Base-by-base conservation (phyloP, 345 rosid species). In the Capsella bursapastoris region DNA sequence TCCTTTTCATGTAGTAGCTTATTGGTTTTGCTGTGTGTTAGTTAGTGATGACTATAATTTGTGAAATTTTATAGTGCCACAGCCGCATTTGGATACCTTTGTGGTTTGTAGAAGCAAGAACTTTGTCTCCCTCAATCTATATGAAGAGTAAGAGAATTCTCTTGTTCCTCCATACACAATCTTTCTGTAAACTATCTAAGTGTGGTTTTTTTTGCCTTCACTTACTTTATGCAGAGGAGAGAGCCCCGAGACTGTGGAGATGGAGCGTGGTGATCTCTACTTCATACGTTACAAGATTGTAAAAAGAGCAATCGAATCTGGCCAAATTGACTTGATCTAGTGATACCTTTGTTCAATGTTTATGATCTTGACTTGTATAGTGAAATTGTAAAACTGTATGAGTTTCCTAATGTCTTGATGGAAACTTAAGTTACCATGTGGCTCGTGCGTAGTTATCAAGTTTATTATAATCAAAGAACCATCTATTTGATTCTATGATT, bases 31-130 rank as follows among this genome's bases (percentile, higher is more conserved):
- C 37, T 6, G n/a, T 16, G 35, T 51, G 59, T 51, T 34, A 34
- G 48, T 66, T 25, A 31, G 2, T 8, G 22, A 34, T 38, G 61
- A 14, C 18, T 22, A 29, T 4, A 25, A 8, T 38, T 40, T 12
- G 14, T 57, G 38, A 38, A 18, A 14, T 47, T 63, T 47, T 63
- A 5, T 78, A 89, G 95, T 89, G 45, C 87, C 90, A 7, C 84
- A 80, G 68, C 97, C 91, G 25, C 87, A 78, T 57, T 73, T 86
- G 61, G 96, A 85, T 70, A 80, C 91, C 0, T 91, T 91, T 65
- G 86, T 91, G 14, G 87, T 87, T 65, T 89, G 96, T 81, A 49
- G 78, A 76, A 88, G 90, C 78, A 84, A 80, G 29, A 62, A 50
- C 66, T 74, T 70, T 67, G 83, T 86, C 25, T 85, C 87, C 40